A percentile compares a stretch with the other conserved stretches of the same genome.
Evolutionary conservation across 768 basidiomycete genomes (phyloP).

Genomic region (Dioszegia hungarica): DNA sequence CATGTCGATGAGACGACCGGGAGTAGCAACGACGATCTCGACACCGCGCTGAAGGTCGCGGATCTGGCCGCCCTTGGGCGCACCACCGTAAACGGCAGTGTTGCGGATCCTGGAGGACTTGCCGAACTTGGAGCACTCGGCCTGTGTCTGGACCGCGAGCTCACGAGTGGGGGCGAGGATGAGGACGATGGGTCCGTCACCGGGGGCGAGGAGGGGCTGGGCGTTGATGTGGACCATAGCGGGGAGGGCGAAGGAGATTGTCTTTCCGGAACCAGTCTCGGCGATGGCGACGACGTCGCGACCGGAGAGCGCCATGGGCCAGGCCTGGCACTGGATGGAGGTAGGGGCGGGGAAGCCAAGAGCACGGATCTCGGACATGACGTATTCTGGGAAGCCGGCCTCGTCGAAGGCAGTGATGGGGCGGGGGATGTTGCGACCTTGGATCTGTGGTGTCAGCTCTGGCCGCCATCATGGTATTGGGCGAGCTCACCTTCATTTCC

Average conservation of each 20-base stretch:
- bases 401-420: slow-evolving; percentile 91
- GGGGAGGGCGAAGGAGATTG: slow-evolving; percentile 94
- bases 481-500: slow-evolving; percentile 70
- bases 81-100: slow-evolving; percentile 98
- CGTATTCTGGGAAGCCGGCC: slow-evolving; percentile 91
- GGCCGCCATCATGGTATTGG: slow-evolving; percentile 7
- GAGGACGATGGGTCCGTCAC: slow-evolving; percentile 95
- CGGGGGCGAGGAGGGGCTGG: slow-evolving; percentile 85
- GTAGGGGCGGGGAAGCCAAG: slow-evolving; percentile 89
- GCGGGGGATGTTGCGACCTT: slow-evolving; percentile 80
- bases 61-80: slow-evolving; percentile 96
- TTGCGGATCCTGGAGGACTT: slow-evolving; percentile 84
- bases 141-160: slow-evolving; percentile 96
- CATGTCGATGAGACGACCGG: slow-evolving; percentile 98
- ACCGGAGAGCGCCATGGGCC: slow-evolving; percentile 97
- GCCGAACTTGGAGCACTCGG: slow-evolving; percentile 98
- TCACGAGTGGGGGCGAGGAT: slow-evolving; percentile 97
- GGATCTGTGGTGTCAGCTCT: slow-evolving; percentile 59
- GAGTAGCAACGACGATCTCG: slow-evolving; percentile 99
- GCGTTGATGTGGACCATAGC: slow-evolving; percentile 99
- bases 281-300: slow-evolving; percentile 88
- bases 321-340: slow-evolving; percentile 96
- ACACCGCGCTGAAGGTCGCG: slow-evolving; percentile 95
- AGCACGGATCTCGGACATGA: slow-evolving; percentile 85
- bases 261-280: slow-evolving; percentile 98